Percentiles rank a stretch among this genome's conserved stretches.
These are phyloP conservation scores for Cordyceps farinosa DNA, from an alignment of 2,329 filamentous ascomycete genomes.

Conservation along the genomic window DNA sequence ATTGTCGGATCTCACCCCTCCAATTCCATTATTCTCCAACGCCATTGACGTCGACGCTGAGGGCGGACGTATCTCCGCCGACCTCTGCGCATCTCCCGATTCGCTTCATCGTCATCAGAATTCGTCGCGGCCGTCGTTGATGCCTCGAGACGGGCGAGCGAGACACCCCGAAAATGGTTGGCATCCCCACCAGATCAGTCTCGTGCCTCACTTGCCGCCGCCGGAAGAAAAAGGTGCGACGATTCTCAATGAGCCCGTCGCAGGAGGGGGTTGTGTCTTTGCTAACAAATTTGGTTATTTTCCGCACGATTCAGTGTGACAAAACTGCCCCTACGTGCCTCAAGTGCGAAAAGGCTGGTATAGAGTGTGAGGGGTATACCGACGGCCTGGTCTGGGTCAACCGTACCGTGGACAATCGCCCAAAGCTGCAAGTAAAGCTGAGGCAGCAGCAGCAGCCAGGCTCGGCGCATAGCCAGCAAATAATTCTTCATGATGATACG, in stretches of 20 bases:
- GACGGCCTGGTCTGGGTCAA: conserved; percentile 15
- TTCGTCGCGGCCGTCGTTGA: background rate
- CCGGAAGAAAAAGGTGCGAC: conserved; percentile 15
- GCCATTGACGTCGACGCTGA: conserved; percentile 7
- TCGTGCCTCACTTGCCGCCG: conserved; percentile 19
- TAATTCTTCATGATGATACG: background rate
- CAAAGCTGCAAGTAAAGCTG: background rate
- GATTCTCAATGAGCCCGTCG: background rate
- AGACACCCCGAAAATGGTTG: conserved; percentile 13
- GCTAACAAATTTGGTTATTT: background rate
- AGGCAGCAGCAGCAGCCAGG: background rate
- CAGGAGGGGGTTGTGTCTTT: background rate
- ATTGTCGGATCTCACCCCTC: conserved; percentile 10
- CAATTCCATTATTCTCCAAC: conserved; percentile 5
- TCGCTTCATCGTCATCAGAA: background rate
- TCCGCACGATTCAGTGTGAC: conserved; percentile 5
- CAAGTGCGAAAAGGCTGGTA: conserved; percentile 15
- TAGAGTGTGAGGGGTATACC: conserved; percentile 18
- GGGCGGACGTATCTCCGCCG: background rate
- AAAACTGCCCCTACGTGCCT: conserved; percentile 12
- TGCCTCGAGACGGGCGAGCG: conserved; percentile 9
- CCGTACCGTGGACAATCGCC: conserved; percentile 16
- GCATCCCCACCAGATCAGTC: conserved; percentile 18
- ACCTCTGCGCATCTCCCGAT: background rate
- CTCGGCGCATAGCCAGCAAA: background rate